Evolutionary conservation across 768 basidiomycete genomes (phyloP), one percentile per base, ranked within the genome.

Genomic region (Auriscalpium orientale): DNA sequence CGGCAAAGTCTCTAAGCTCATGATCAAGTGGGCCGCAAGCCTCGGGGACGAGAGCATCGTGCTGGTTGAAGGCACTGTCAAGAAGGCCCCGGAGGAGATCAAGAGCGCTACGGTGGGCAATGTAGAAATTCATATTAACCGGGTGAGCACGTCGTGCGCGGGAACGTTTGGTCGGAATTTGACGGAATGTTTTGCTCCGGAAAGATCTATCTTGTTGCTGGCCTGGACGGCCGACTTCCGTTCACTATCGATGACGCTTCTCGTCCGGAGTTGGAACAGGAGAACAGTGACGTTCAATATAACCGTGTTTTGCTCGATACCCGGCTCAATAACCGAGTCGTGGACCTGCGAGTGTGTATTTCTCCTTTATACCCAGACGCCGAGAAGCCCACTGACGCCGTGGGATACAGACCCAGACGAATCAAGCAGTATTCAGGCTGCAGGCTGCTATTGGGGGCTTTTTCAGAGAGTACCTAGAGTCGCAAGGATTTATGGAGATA

Each of bases 171-270:
- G 28, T 28, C 28, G 28, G 28, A 7, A 28, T 1, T 28, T 28
- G 28, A 28, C 28, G 28, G 28, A 28, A 28, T 28, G 28, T 28
- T 28, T 4, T 28, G 28, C 28, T 7, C 28, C 28, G 28, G 54
- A 15, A 60, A 98, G 94, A 71, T 98, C 40, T 82, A 88, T 75
- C 78, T 95, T 36, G 73, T 94, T 58, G 83, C 92, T 51, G 89
- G 85, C 18, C 76, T 93, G 37, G 86, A 92, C n/a, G 76, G 67
- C 10, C 78, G 84, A 46, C 78, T 98, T 35, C 93, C 95, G 0
- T 98, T 99, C 75, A 84, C 87, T 36, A 77, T 98, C 22, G 95
- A 95, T 37, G 97, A 98, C 68, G 95, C 95, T 22, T 80, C 86
- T 43, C 81, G 95, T 36, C 81, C 93, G 1, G 94, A 95, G 60